Base-by-base conservation (phyloP, 352 stramenopile species). In the Globisporangium radiosum region DNA sequence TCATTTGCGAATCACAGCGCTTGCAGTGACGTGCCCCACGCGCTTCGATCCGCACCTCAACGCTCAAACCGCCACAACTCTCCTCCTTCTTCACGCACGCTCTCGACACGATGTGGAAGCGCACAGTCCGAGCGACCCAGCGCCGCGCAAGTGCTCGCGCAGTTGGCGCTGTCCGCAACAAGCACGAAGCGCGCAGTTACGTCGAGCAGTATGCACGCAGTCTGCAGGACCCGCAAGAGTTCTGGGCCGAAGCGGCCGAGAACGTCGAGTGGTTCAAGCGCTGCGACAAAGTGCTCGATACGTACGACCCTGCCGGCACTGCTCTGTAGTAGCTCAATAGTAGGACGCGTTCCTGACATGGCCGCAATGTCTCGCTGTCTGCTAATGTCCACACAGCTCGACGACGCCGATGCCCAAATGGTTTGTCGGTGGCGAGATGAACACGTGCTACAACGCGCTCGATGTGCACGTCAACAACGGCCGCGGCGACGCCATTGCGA, bases 381-480 rank as follows among this genome's bases (percentile, higher is more conserved):
- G 9, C 44, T 33, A 33, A 33, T 33, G 25, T 33, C 25, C 25
- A 33, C 14, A 19, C 47, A 83, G 73, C 36, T 68, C 72, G 17
- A 55, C 42, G 37, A 71, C 62, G 0, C 68, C 68, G 15, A 75
- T 71, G 60, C 40, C 62, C 59, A 53, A 47, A 33, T 87, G 78
- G 78, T 88, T 87, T 65, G 56, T 60, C 9, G 78, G 76, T 4
- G 78, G 78, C 17, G 64, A 84, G 60, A 83, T 87, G 67, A 88
- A 88, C 61, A 82, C 75, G 65, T 77, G 76, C 73, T 88, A 84
- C 66, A 88, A 86, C 48, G 69, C 71, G 45, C 58, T 88, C 36
- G 78, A 88, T 58, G 68, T 83, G 36, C 76, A 87, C 47, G 78
- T 87, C 47, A 66, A 68, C 38, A 68, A 63, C n/a, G 76, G 76